Evolutionary conservation across 2,329 filamentous ascomycete species (phyloP), one percentile per base, ranked within the genome.

Genomic region (Dothidotthia symphoricarpi): DNA sequence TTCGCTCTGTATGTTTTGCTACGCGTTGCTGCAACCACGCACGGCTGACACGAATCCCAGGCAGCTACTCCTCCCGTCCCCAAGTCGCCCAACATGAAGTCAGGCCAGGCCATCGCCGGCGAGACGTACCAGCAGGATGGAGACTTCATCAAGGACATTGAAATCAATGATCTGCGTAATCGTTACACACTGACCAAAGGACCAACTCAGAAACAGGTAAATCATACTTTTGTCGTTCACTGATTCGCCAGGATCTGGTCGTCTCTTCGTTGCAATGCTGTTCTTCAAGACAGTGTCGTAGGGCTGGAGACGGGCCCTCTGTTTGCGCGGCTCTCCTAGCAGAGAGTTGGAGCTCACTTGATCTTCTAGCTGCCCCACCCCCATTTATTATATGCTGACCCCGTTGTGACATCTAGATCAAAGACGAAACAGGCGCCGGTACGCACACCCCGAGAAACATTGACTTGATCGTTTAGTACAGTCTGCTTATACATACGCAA

Each of bases 381-480:
- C 83, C 81, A 82, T 81, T 87, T 83, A 81, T 50, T 86, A 88
- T 82, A 82, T 93, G 88, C 90, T 97, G 82, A 96, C 90, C 81
- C 83, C 78, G 73, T 73, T 84, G 78, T 93, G 83, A 82, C 72
- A 86, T 86, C 62, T 90, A 98, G 93, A 98, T 98, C 64, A 95
- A 95, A 85, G 91, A 96, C 76, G 88, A 96, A 64, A 97, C 91
- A 83, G 93, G 93, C 80, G 91, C 93, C 79, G 93, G 93, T 98
- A 98, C 83, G 90, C 75, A 78, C 81, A 86, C 93, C 56, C 78
- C 78, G 39, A 81, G 19, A 81, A 28, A 47, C 83, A 63, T 81
- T 75, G 15, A 88, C 81, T 55, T 81, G 75, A 47, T 64, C 55
- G 70, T 69, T 69, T 72, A 66, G 73, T 74, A 73, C 69, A 69